Evolutionary conservation across 805 yeast species (phyloP).

Genomic region (Lipomyces starkeyi): DNA sequence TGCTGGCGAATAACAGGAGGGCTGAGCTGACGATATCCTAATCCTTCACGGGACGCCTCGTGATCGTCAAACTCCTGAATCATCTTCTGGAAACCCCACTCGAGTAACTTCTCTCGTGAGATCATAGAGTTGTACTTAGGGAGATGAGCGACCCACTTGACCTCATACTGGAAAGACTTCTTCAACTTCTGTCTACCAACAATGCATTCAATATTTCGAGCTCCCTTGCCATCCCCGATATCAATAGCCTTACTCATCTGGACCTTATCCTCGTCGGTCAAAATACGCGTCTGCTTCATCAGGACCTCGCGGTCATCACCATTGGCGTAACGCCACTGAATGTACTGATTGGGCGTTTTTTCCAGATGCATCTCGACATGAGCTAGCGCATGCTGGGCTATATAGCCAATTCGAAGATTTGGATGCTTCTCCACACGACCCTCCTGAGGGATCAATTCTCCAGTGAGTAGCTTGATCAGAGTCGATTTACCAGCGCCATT

Average conservation of each 20-base stretch:
- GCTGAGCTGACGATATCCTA: conserved; percentile 92
- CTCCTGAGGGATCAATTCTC: conserved; percentile 80
- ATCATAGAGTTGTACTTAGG: conserved; percentile 96
- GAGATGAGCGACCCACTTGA: conserved; percentile 84
- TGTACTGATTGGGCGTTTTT: conserved; percentile 95
- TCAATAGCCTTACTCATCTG: conserved; percentile 80
- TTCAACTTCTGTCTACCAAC: conserved; percentile 97
- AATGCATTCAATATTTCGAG: conserved; percentile 87
- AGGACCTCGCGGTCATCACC: conserved; percentile 98
- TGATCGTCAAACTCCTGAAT: conserved; percentile 98
- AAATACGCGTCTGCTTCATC: conserved; percentile 88
- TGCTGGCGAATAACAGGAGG: conserved; percentile 95
- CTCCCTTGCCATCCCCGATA: conserved; percentile 84
- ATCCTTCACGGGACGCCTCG: conserved; percentile 98
- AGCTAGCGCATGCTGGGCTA: conserved; percentile 97
- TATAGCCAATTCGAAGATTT: conserved; percentile 95
- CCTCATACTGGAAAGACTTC: conserved; percentile 95
- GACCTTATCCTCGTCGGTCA: conserved; percentile 76
- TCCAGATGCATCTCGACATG: conserved; percentile 97
- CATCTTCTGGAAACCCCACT: conserved; percentile 85
- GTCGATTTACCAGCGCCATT: conserved; percentile 99
- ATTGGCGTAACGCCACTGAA: conserved; percentile 97
- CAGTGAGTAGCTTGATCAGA: conserved; percentile 89
- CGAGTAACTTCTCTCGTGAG: conserved; percentile 78
- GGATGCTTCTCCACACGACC: conserved; percentile 98